Conservation (phyloP, 768 basidiomycete genomes). For the Gymnopilus junonius region DNA sequence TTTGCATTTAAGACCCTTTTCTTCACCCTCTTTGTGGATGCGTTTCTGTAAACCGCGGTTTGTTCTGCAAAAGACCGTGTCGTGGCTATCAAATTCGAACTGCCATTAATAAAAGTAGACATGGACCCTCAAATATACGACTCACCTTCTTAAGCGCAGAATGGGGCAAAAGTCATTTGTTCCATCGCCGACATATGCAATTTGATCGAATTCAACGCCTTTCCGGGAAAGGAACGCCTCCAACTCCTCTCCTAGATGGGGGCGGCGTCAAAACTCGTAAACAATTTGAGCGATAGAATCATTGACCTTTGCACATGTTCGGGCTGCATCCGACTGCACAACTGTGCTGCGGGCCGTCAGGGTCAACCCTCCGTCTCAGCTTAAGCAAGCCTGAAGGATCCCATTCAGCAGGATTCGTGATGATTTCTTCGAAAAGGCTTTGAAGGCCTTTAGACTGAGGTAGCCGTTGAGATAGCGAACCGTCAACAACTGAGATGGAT, state of each 20-base stretch:
- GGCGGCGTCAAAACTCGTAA: neutral
- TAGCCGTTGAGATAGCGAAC: neutral
- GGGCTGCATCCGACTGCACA: conserved; percentile 90
- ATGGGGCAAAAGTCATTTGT: conserved; percentile 95
- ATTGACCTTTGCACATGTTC: conserved; percentile 96
- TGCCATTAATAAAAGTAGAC: neutral
- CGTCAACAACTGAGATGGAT: conserved; percentile 5
- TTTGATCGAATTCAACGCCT: conserved; percentile 66
- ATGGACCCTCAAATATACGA: conserved; percentile 4
- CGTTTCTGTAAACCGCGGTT: conserved; percentile 80
- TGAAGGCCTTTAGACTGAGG: conserved; percentile 75
- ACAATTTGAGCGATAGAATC: neutral
- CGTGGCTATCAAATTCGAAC: conserved; percentile 57
- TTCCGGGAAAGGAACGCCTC: conserved; percentile 73
- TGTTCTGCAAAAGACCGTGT: conserved; percentile 80
- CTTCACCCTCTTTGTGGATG: conserved; percentile 71
- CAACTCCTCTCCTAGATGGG: conserved; percentile 82
- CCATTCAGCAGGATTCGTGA: conserved; percentile 94
- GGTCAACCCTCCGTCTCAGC: conserved; percentile 76
- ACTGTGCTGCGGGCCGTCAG: conserved; percentile 75
- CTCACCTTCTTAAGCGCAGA: conserved; percentile 74
- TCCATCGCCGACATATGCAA: conserved; percentile 94
- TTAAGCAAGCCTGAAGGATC: conserved; percentile 69
- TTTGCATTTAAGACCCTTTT: conserved; percentile 67
- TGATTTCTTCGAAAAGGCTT: conserved; percentile 77